phyloP scores from a whole-genome alignment of 495 filamentous ascomycete genomes.

The Chlorociboria aeruginascens region DNA sequence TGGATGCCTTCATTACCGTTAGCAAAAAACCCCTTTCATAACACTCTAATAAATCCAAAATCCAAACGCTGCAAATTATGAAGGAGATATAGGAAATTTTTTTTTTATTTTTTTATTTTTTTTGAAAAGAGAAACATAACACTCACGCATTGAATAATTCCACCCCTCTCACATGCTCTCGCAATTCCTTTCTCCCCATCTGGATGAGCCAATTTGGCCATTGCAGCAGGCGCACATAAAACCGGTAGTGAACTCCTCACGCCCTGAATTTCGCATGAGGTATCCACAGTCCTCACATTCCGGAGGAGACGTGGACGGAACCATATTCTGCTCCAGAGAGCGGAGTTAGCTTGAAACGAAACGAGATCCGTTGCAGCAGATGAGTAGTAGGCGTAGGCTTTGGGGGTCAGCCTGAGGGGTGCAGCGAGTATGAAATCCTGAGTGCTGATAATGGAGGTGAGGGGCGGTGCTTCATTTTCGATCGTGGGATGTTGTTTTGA shows the following conservation, averaged over 20 bases:
- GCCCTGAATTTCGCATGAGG: slow-evolving; percentile 37
- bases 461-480: no score
- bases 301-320: neutral
- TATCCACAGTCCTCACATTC: neutral
- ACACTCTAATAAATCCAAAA: no score
- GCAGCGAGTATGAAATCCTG: no score
- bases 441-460: no score
- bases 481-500: no score
- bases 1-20: no score
- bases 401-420: neutral
- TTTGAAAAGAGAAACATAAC: no score
- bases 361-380: neutral
- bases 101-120: no score
- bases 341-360: neutral
- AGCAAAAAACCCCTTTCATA: no score
- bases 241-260: slow-evolving; percentile 47
- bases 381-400: neutral
- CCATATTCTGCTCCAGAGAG: neutral
- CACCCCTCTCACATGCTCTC: neutral
- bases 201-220: slow-evolving; percentile 33
- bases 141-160: slow-evolving; percentile 36
- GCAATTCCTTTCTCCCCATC: slow-evolving; percentile 38
- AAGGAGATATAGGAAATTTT: no score
- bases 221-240: slow-evolving; percentile 38
- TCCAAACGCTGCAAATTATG: no score